Base-by-base conservation (phyloP, 2,329 filamentous ascomycete genomes). In the Colletotrichum somersetense region DNA sequence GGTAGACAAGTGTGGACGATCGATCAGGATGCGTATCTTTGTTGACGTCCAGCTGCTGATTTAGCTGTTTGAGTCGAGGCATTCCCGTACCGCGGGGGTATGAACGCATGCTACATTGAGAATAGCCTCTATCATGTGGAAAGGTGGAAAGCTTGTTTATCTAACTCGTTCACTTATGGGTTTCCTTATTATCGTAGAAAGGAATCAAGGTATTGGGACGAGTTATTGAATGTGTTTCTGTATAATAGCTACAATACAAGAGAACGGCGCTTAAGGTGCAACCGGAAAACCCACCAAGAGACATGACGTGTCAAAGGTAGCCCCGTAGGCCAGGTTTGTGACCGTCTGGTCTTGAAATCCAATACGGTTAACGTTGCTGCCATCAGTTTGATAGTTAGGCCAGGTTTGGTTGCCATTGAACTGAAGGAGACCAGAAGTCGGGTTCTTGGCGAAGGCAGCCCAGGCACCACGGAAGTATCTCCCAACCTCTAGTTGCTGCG, bases 361-460 rank as follows among this genome's bases (percentile, higher is more conserved):
- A 40, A 80, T 62, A 62, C 78, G 73, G 30, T 79, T 68, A 26
- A 80, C 64, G 0, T 76, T 75, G 18, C 18, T 30, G 2, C 63
- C 40, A 42, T 63, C 40, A 16, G 14, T 18, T 23, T 69, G 62
- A 56, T 72, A 64, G 20, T 62, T 5, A 5, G 79, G 78, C 79
- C 79, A 80, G 26, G 77, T 76, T 16, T 70, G 74, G 14, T 69
- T 55, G 23, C 59, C 57, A 42, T 66, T 66, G 67, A 80, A 81
- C 5, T 62, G 74, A 11, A 67, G 76, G 26, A 83, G 70, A 1
- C 81, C 81, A n/a, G 79, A 74, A 12, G 69, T 72, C 0, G 82
- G 80, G 72, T 83, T 76, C 67, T 80, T 83, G 12, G 81, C 81
- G 74, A 84, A 84, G 0, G 81, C 75, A 0, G 81, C 78, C 80